A percentile compares a stretch with the other conserved stretches of the same genome.
These are phyloP conservation scores for Aspergillus eucalypticola DNA, from an alignment of 2,329 filamentous ascomycete genomes.

Conservation along the genomic window DNA sequence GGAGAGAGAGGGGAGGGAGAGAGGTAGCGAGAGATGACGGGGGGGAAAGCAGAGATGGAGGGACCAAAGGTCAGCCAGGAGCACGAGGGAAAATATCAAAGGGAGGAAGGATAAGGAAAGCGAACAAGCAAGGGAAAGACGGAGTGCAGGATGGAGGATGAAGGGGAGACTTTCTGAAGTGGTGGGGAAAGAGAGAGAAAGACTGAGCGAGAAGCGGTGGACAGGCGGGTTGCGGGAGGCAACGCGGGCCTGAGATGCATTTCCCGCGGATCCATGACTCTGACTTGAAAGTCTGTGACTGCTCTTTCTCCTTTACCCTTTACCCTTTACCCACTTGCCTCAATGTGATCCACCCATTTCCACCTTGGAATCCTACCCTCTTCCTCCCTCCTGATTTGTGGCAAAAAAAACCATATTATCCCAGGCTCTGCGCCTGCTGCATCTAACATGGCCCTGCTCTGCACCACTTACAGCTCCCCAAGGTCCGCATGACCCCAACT, in stretches of 20 bases:
- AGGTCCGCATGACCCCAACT: constrained; percentile 6
- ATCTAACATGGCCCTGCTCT: neutral
- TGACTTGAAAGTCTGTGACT: neutral
- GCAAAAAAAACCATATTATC: neutral
- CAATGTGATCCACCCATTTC: neutral
- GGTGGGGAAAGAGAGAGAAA: constrained; percentile 10
- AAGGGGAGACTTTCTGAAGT: constrained; percentile 12
- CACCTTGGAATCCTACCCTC: neutral
- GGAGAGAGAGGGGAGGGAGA: constrained; percentile 8
- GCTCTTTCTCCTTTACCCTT: neutral
- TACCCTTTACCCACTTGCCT: neutral
- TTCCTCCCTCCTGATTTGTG: constrained; percentile 3
- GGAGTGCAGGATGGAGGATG: constrained; percentile 13
- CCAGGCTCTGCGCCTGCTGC: neutral
- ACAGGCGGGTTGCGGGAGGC: constrained; percentile 39
- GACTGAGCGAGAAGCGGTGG: constrained; percentile 35
- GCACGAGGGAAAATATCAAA: constrained; percentile 17
- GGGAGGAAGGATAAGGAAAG: constrained; percentile 12
- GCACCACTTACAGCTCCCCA: neutral
- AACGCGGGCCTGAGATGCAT: constrained; percentile 27
- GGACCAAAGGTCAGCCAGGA: constrained; percentile 9
- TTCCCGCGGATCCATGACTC: neutral
- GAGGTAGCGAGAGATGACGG: constrained; percentile 23
- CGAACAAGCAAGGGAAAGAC: constrained; percentile 16
- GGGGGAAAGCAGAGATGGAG: constrained; percentile 6